phyloP scores from a whole-genome alignment of 768 basidiomycete species.

The Leccinum subgranulosum region DNA sequence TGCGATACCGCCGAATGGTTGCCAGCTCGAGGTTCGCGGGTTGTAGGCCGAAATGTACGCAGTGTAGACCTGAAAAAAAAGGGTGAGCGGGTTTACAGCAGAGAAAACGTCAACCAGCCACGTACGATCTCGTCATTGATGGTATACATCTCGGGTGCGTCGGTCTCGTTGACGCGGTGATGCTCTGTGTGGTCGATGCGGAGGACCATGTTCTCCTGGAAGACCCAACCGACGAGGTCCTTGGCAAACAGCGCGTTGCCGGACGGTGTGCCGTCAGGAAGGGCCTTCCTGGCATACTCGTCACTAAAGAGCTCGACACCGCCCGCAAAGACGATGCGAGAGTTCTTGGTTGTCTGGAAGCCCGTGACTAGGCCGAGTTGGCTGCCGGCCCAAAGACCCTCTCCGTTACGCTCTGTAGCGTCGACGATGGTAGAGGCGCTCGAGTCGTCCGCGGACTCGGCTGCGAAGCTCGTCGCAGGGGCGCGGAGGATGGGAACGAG shows the following conservation, averaged over 20 bases:
- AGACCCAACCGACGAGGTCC: conserved; percentile 85
- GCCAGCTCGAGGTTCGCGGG: conserved; percentile 56
- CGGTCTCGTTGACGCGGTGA: conserved; percentile 61
- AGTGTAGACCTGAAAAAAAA: conserved; percentile 57
- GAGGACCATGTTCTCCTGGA: conserved; percentile 81
- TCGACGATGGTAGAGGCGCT: conserved; percentile 64
- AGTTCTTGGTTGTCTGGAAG: conserved; percentile 80
- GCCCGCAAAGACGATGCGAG: conserved; percentile 78
- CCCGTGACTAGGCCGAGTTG: conserved; percentile 77
- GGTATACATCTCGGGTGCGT: conserved; percentile 71
- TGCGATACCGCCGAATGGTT: conserved; percentile 61
- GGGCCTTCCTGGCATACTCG: conserved; percentile 60
- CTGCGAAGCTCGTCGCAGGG: conserved; percentile 70
- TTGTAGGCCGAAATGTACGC: conserved; percentile 71
- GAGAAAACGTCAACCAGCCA: background rate
- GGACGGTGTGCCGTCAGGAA: conserved; percentile 56
- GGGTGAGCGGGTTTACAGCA: background rate
- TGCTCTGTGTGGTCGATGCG: conserved; percentile 76
- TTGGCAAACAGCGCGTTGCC: conserved; percentile 74
- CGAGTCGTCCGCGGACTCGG: conserved; percentile 57
- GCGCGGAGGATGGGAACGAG: conserved; percentile 81
- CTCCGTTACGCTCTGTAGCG: conserved; percentile 69
- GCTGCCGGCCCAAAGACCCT: conserved; percentile 81
- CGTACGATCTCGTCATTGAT: conserved; percentile 82
- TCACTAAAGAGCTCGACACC: conserved; percentile 80